These are phyloP conservation scores for Umbelopsis vinacea DNA, from an alignment of 192 early-diverging fungal genomes.

Conservation along the genomic window DNA sequence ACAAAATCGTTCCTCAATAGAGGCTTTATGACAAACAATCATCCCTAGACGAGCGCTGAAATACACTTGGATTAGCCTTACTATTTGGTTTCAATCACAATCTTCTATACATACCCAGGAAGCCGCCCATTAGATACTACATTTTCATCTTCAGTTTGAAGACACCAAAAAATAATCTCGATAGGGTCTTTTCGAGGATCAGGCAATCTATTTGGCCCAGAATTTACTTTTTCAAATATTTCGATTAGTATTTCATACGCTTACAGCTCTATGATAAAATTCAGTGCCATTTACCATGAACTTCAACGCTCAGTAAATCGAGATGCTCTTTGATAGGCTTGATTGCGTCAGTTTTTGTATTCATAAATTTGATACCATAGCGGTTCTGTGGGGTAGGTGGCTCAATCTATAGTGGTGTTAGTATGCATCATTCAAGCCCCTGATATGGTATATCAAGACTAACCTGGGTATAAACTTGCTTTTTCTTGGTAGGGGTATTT, in stretches of 20 bases:
- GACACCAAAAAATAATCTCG: slow-evolving; percentile 67
- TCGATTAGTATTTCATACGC: no score
- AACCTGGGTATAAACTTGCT: slow-evolving; percentile 4
- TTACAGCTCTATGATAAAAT: background rate
- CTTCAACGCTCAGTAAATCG: slow-evolving; percentile 66
- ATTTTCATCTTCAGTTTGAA: slow-evolving; percentile 55
- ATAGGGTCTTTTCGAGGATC: slow-evolving; percentile 74
- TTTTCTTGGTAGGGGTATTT: slow-evolving; percentile 3
- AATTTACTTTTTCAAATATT: slow-evolving; percentile 31
- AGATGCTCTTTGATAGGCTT: slow-evolving; percentile 49
- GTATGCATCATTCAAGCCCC: no score
- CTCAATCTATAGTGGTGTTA: slow-evolving; percentile 49
- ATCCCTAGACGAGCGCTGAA: background rate
- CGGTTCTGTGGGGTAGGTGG: slow-evolving; percentile 65
- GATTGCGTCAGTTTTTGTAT: slow-evolving; percentile 48
- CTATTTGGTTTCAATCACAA: background rate
- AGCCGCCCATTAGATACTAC: slow-evolving; percentile 51
- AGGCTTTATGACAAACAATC: background rate
- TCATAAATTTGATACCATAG: slow-evolving; percentile 69
- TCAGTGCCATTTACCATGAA: slow-evolving; percentile 48
- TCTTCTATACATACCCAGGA: slow-evolving; percentile 37
- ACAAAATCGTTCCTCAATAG: background rate
- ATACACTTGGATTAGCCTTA: background rate
- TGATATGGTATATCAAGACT: background rate
- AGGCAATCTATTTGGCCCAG: slow-evolving; percentile 57